Percentiles rank a stretch among this genome's conserved stretches.
phyloP scores from a whole-genome alignment of 495 filamentous ascomycete species.

The Hyaloscypha bicolor region DNA sequence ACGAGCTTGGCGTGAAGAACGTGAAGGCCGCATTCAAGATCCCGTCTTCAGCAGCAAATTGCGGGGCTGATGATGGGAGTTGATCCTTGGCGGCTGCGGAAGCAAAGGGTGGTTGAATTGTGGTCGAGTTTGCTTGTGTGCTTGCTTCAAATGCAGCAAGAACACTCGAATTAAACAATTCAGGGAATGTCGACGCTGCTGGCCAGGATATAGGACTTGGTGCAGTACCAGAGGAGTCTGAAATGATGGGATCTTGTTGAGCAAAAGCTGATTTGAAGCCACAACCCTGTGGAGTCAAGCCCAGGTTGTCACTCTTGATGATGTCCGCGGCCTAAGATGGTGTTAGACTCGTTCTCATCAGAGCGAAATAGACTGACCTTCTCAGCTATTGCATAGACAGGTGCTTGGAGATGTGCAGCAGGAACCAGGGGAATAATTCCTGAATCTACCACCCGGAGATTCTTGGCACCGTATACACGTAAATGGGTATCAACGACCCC shows the following conservation, averaged over 20 bases:
- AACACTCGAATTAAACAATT: not conserved
- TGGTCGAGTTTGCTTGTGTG: not conserved
- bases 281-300: not conserved
- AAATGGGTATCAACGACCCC: constrained; percentile 53
- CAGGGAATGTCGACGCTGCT: constrained; percentile 6
- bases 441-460: constrained; percentile 38
- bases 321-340: constrained; percentile 47
- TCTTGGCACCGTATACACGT: constrained; percentile 49
- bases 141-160: not conserved
- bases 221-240: not conserved
- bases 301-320: constrained; percentile 43
- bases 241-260: not conserved
- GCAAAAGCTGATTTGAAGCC: not conserved
- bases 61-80: not conserved
- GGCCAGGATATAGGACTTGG: not conserved
- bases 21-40: not conserved
- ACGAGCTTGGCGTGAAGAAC: not conserved
- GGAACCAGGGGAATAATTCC: constrained; percentile 42
- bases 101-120: not conserved
- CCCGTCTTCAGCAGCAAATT: not conserved
- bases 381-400: constrained; percentile 58
- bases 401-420: constrained; percentile 44
- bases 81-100: not conserved
- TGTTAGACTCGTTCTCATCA: not conserved
- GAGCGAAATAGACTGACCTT: constrained; percentile 40